These are phyloP conservation scores for Monilinia vaccinii-corymbosi DNA, from an alignment of 2,329 filamentous ascomycete species.

Conservation along the genomic window DNA sequence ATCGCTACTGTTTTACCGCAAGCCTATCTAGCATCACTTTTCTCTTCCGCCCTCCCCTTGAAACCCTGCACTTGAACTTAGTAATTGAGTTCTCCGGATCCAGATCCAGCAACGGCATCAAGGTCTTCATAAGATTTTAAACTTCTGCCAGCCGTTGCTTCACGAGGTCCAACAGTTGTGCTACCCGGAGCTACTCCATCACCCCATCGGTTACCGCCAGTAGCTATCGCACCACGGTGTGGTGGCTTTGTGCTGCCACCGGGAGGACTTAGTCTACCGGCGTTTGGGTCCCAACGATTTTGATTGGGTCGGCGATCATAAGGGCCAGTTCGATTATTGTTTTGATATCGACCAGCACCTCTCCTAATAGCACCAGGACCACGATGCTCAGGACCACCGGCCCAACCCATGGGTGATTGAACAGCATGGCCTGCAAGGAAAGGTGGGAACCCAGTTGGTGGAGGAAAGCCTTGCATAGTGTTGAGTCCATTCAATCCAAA, in stretches of 20 bases:
- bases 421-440: slow-evolving; percentile 44
- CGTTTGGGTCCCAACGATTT: slow-evolving; percentile 39
- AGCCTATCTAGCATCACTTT: background rate
- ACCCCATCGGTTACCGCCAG: slow-evolving; percentile 54
- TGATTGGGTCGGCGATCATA: slow-evolving; percentile 58
- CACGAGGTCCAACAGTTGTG: slow-evolving; percentile 71
- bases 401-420: slow-evolving; percentile 38
- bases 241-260: slow-evolving; percentile 38
- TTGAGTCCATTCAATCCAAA: slow-evolving; percentile 52
- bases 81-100: slow-evolving; percentile 83
- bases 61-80: slow-evolving; percentile 32
- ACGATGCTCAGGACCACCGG: slow-evolving; percentile 41
- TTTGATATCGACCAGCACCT: slow-evolving; percentile 53
- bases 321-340: slow-evolving; percentile 55
- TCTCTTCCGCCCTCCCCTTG: background rate
- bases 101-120: slow-evolving; percentile 69
- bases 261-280: slow-evolving; percentile 38
- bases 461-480: slow-evolving; percentile 49
- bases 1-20: background rate
- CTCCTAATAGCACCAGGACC: slow-evolving; percentile 59
- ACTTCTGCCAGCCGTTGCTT: slow-evolving; percentile 86
- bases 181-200: slow-evolving; percentile 62
- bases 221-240: slow-evolving; percentile 35
- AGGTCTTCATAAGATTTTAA: slow-evolving; percentile 97
- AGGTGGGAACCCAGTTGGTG: slow-evolving; percentile 37